Evolutionary conservation across 2,329 filamentous ascomycete species (phyloP), one percentile per base, ranked within the genome.

Genomic region (Coleophoma cylindrospora): DNA sequence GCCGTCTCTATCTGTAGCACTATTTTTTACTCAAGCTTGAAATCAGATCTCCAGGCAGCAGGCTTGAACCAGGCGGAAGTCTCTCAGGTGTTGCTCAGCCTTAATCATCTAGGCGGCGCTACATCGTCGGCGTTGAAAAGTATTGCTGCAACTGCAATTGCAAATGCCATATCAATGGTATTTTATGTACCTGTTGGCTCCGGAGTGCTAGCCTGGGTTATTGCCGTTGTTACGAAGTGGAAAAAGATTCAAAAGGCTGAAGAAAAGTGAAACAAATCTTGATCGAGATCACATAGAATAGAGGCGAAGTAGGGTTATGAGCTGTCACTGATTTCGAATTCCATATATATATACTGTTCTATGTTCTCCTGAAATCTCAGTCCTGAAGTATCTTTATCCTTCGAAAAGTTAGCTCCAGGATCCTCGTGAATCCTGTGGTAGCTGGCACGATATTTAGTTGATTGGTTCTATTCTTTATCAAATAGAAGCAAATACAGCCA

Each of bases 1-100:
- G 36, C 45, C 7, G 45, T 47, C 15, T 47, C 45, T 11, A 12
- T 47, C 34, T 47, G 34, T 34, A 38, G 34, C 17, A 47, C 45
- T 14, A 21, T 47, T 17, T 47, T 47, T 37, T 38, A 47, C 22
- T 19, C 36, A 4, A 34, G 40, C 11, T 21, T 47, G 8, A 34
- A 36, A 13, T 12, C 34, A 21, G 14, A 40, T 11, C 34, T 47
- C 7, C 19, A n/a, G 4, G 12, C 33, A 13, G 47, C 38, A 14
- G 38, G 40, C 5, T 38, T 43, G 15, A 15, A 41, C 15, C 19
- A 41, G 19, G 40, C 40, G 11, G 17, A 41, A 41, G 40, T 41
- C 40, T 21, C 19, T 22, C 14, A 17, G 9, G 9, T 41, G 10
- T 22, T 41, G 3, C 40, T 41, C 17, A 41, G 40, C 22, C 40